A percentile compares a stretch with the other conserved stretches of the same genome.
Evolutionary conservation across 495 filamentous ascomycete genomes (phyloP).

Genomic region (Parachaetomium inaequale): DNA sequence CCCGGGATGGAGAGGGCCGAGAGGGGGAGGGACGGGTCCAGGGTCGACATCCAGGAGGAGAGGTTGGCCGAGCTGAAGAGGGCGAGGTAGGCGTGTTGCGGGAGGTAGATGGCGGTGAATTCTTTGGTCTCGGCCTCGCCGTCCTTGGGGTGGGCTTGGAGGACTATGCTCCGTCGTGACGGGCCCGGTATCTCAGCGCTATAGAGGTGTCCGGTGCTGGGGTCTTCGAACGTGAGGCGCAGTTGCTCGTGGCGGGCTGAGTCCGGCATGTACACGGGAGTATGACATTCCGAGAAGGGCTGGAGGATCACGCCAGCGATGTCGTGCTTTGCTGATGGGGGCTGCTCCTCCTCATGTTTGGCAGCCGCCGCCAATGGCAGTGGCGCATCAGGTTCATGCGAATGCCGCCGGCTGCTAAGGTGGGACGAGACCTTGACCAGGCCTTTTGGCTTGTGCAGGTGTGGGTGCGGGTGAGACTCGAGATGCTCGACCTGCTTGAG

Average conservation of each 20-base stretch:
- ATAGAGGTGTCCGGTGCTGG: constrained; percentile 34
- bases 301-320: constrained; percentile 33
- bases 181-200: constrained; percentile 38
- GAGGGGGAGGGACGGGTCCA: constrained; percentile 64
- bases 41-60: constrained; percentile 73
- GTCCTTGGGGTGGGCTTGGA: constrained; percentile 21
- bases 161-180: constrained; percentile 35
- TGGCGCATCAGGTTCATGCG: constrained; percentile 28
- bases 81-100: constrained; percentile 60
- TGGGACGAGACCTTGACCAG: constrained; percentile 50
- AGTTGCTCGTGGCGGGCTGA: constrained; percentile 34
- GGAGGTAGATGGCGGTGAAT: constrained; percentile 72
- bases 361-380: constrained; percentile 19
- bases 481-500: constrained; percentile 76
- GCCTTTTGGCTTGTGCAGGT: constrained; percentile 28
- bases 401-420: constrained; percentile 41
- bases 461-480: constrained; percentile 24
- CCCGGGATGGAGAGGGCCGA: constrained; percentile 87
- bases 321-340: constrained; percentile 27
- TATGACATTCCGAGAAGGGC: constrained; percentile 37
- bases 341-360: constrained; percentile 10
- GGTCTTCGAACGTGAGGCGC: constrained; percentile 45
- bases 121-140: constrained; percentile 31
- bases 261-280: constrained; percentile 38
- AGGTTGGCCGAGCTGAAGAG: constrained; percentile 72